A percentile compares a stretch with the other conserved stretches of the same genome.
Evolutionary conservation across 768 basidiomycete species (phyloP).

Genomic region (Termitomyces sp.): DNA sequence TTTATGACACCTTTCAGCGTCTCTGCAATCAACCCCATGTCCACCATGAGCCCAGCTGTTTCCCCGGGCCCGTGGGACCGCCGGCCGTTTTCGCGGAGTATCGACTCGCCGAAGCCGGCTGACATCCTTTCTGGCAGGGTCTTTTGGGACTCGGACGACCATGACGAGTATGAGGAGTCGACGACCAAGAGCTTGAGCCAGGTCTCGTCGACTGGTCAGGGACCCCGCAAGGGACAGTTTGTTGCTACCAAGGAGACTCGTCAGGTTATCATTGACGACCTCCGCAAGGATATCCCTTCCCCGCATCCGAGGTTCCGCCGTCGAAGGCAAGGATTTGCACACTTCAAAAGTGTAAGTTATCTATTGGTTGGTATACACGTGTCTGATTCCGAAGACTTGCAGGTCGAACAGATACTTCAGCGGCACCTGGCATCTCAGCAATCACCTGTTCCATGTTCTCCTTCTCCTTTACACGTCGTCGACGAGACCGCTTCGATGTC

Average conservation of each 20-base stretch:
- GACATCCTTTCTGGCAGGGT: constrained; percentile 66
- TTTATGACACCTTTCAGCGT: constrained; percentile 64
- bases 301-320: constrained; percentile 44
- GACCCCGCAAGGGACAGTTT: constrained; percentile 40
- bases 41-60: constrained; percentile 61
- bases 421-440: constrained; percentile 27
- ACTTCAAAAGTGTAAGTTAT: constrained; percentile 33
- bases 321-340: constrained; percentile 24
- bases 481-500: constrained; percentile 19
- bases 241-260: constrained; percentile 28
- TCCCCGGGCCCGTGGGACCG: constrained; percentile 39
- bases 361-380: constrained; percentile 4
- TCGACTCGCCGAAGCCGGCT: constrained; percentile 52
- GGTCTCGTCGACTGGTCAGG: constrained; percentile 19
- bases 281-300: constrained; percentile 41
- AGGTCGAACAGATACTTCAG: constrained; percentile 36
- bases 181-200: constrained; percentile 18
- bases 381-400: constrained; percentile 7
- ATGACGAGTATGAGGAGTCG: constrained; percentile 31
- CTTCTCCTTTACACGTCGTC: constrained; percentile 15
- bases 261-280: constrained; percentile 45
- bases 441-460: constrained; percentile 20
- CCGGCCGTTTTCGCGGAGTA: constrained; percentile 22
- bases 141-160: constrained; percentile 49
- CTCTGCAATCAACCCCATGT: constrained; percentile 69